phyloP scores from a whole-genome alignment of 164 flowering plant genomes.

The Kalanchoe fedtschenkoi region DNA sequence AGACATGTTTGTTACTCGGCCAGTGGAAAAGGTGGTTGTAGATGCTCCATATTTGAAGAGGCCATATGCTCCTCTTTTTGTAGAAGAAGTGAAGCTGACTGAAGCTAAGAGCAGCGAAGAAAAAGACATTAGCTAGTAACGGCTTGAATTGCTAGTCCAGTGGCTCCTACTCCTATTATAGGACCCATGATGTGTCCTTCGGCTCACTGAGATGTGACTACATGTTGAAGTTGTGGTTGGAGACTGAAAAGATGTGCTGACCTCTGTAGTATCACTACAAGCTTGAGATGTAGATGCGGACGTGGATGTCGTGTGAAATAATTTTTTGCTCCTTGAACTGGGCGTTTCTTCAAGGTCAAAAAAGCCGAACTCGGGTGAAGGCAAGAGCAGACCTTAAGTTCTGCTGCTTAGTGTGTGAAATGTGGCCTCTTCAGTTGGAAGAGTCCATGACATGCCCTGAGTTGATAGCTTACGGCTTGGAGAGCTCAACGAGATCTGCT shows the following conservation, averaged over 20 bases:
- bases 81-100: conserved; percentile 33
- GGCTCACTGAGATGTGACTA: too few species aligned
- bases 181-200: too few species aligned
- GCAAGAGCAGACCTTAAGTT: not conserved
- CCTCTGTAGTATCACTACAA: too few species aligned
- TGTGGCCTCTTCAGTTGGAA: not conserved
- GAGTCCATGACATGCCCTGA: not conserved
- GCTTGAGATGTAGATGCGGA: not conserved
- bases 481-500: not conserved
- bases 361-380: conserved; percentile 1
- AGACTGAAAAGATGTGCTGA: too few species aligned
- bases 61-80: conserved; percentile 8
- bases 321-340: not conserved
- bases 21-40: not conserved
- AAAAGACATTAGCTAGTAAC: too few species aligned
- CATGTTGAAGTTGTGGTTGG: not conserved
- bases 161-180: too few species aligned
- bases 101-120: conserved; percentile 54
- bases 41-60: conserved; percentile 1
- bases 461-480: not conserved
- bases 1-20: not conserved
- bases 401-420: not conserved
- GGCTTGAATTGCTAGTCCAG: too few species aligned
- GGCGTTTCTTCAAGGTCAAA: not conserved
- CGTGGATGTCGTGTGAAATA: not conserved